Evolutionary conservation across 306 rosid genomes (phyloP).

Genomic region (Echinosophora koreensis): DNA sequence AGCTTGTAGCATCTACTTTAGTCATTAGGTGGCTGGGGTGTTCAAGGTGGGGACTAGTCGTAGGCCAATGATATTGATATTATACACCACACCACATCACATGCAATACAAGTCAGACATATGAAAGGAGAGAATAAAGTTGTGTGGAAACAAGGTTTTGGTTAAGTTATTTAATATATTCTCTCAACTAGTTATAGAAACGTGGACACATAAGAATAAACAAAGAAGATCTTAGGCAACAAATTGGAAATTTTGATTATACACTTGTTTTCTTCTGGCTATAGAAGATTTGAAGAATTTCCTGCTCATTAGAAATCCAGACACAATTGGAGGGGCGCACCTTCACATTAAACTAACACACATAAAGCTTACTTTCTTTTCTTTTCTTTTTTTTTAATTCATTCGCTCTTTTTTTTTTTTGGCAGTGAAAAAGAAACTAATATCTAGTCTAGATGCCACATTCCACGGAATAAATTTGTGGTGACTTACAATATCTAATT

Average conservation of each 20-base stretch:
- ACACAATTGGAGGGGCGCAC: conserved; percentile 16
- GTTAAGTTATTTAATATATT: background rate
- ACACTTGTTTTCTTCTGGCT: conserved; percentile 19
- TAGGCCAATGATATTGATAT: conserved; percentile 14
- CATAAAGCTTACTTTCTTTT: background rate
- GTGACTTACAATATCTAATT: conserved; percentile 28
- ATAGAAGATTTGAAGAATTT: conserved; percentile 31
- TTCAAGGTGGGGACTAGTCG: background rate
- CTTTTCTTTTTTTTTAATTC: background rate
- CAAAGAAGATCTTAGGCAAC: conserved; percentile 23
- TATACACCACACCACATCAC: conserved; percentile 10
- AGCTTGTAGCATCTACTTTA: background rate
- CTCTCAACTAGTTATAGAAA: conserved; percentile 13
- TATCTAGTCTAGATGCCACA: conserved; percentile 45
- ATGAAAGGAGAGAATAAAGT: background rate
- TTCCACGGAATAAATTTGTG: conserved; percentile 23
- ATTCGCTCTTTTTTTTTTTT: background rate
- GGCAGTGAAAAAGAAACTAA: conserved; percentile 15
- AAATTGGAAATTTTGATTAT: conserved; percentile 21
- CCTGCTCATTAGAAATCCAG: conserved; percentile 20
- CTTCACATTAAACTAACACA: conserved; percentile 3
- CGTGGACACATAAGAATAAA: conserved; percentile 10
- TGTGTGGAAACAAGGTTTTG: conserved; percentile 13
- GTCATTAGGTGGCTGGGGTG: too few relatives aligned
- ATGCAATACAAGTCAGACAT: background rate